Conservation (phyloP, 1,284 basidiomycete species). For the Phylloboletellus chloephorus region DNA sequence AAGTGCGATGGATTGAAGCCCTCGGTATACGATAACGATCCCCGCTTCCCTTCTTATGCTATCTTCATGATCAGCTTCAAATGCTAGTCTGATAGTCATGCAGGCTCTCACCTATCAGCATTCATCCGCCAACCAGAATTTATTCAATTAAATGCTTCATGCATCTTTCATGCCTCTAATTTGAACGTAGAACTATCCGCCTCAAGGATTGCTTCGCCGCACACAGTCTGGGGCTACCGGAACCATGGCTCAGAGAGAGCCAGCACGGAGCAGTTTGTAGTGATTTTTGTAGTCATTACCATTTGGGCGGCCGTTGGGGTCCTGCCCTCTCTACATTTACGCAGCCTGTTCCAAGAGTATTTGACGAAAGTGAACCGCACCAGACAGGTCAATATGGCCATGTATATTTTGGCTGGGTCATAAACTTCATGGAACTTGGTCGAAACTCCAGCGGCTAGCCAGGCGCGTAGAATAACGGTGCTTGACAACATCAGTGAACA, state of each 20-base stretch:
- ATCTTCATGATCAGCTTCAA: conserved; percentile 7
- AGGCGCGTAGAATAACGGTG: conserved; percentile 1
- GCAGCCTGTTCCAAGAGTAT: not conserved
- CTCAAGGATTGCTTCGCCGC: conserved; percentile 3
- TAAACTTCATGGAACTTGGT: not conserved
- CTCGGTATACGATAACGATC: conserved; percentile 10
- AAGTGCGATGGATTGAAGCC: conserved; percentile 18
- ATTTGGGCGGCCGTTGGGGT: not conserved
- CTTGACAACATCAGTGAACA: conserved; percentile 9
- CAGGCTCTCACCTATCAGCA: conserved; percentile 9
- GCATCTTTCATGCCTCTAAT: not conserved
- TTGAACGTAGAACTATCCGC: conserved; percentile 5
- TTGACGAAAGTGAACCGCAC: not conserved
- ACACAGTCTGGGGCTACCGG: not conserved
- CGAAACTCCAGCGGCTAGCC: not conserved
- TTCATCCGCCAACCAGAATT: conserved; percentile 6
- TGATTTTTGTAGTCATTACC: no score
- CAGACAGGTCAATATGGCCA: not conserved
- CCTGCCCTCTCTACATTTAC: no score
- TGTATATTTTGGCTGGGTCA: not conserved
- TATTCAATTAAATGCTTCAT: conserved; percentile 10
- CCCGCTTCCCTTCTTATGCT: conserved; percentile 6
- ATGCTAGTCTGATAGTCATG: conserved; percentile 2
- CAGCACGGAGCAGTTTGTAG: not conserved
- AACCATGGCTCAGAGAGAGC: not conserved